phyloP scores from a whole-genome alignment of 768 basidiomycete genomes.

The Podaxis rugospora region DNA sequence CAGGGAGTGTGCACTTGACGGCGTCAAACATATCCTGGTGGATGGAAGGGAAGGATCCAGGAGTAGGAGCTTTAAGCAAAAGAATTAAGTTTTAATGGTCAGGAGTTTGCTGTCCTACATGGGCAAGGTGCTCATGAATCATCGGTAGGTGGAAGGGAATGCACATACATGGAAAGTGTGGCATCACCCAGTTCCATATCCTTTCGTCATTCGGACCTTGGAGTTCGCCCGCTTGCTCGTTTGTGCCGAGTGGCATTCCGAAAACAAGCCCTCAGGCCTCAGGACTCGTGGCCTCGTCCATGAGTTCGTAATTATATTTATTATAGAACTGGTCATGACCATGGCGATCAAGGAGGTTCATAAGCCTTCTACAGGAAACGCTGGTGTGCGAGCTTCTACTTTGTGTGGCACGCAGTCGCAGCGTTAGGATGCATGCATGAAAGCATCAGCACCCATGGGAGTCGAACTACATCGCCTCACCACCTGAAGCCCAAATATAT shows the following conservation, averaged over 20 bases:
- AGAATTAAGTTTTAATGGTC: not conserved
- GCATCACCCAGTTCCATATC: not conserved
- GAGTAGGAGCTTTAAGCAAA: not conserved
- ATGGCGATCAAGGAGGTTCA: not conserved
- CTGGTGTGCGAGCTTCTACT: too few relatives aligned
- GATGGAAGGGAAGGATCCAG: not conserved
- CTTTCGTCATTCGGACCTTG: not conserved
- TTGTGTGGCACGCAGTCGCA: too few relatives aligned
- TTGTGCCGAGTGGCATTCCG: not conserved
- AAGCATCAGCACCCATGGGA: too few relatives aligned
- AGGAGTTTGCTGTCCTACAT: not conserved
- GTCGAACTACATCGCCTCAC: too few relatives aligned
- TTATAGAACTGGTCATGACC: not conserved
- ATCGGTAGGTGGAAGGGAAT: not conserved
- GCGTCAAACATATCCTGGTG: conserved; percentile 49
- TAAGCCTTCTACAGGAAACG: not conserved
- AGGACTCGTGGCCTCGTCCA: not conserved
- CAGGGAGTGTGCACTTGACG: conserved; percentile 21
- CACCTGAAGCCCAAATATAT: too few relatives aligned
- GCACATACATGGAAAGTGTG: not conserved
- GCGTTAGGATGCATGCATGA: conserved; percentile 22
- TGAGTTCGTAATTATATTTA: not conserved
- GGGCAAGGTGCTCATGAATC: not conserved
- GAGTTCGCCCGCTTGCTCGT: not conserved
- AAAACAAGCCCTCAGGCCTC: not conserved